Conservation (phyloP, 129 eudicot species). For the Calendula officinalis region DNA sequence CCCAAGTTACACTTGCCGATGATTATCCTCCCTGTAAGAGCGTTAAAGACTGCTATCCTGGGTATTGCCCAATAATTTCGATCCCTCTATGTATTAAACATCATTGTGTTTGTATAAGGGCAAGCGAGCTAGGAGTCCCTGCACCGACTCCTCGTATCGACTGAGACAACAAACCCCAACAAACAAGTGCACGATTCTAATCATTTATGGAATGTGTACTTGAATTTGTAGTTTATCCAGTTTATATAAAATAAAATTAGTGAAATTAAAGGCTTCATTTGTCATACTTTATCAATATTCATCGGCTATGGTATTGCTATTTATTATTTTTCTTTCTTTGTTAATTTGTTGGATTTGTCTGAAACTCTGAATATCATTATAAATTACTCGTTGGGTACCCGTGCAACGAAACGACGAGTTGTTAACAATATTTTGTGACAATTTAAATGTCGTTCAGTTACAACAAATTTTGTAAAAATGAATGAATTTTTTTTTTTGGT, state of each 20-base stretch:
- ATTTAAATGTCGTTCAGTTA: too few species aligned
- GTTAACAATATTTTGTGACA: too few species aligned
- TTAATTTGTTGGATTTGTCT: too few species aligned
- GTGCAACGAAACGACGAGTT: too few species aligned
- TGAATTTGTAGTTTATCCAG: neutral
- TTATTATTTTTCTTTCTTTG: too few species aligned
- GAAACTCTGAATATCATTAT: too few species aligned
- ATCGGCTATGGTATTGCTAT: too few species aligned
- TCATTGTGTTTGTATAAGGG: constrained; percentile 3
- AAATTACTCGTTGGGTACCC: too few species aligned
- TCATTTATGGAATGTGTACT: neutral
- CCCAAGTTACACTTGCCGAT: neutral
- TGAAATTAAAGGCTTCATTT: neutral
- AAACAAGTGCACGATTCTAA: neutral
- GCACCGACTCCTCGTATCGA: neutral
- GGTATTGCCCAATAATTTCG: neutral
- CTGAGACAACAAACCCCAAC: neutral
- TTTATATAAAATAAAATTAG: neutral
- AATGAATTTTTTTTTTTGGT: too few species aligned
- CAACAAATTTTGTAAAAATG: too few species aligned
- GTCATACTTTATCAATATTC: neutral
- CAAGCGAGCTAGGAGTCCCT: neutral
- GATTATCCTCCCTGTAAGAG: constrained; percentile 3
- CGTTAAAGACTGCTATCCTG: neutral
- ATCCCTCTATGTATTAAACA: neutral